phyloP scores from a whole-genome alignment of 140 eudicot genomes.

The Senecio squalidus region DNA sequence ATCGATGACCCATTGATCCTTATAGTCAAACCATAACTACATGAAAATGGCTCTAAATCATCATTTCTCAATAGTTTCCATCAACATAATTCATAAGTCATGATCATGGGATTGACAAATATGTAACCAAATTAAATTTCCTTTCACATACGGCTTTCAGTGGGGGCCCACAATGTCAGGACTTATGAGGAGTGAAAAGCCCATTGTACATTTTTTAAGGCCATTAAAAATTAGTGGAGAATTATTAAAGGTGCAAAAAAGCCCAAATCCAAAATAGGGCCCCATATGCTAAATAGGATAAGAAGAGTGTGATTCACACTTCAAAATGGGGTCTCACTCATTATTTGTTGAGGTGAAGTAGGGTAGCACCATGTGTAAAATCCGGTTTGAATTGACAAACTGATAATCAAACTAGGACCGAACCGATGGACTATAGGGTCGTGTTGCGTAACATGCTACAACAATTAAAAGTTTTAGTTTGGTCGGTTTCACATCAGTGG shows the following conservation, averaged over 20 bases:
- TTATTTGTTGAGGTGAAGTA: constrained; percentile 1
- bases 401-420: not conserved
- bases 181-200: constrained; percentile 10
- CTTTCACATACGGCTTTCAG: constrained; percentile 11
- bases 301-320: constrained; percentile 23
- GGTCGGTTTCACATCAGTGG: too few species aligned
- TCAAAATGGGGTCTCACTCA: constrained; percentile 21
- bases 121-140: too few species aligned
- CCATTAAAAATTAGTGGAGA: constrained; percentile 24
- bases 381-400: not conserved
- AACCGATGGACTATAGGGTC: not conserved
- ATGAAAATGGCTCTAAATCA: too few species aligned
- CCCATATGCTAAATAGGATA: constrained; percentile 12
- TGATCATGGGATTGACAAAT: too few species aligned
- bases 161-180: constrained; percentile 26
- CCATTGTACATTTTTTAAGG: constrained; percentile 17
- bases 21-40: too few species aligned
- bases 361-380: not conserved
- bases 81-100: too few species aligned
- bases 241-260: constrained; percentile 31
- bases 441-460: too few species aligned
- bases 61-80: too few species aligned
- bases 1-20: too few species aligned
- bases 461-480: too few species aligned
- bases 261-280: constrained; percentile 26